These are phyloP conservation scores for Kalmusia sp. DNA, from an alignment of 2,329 filamentous ascomycete genomes.

Conservation along the genomic window DNA sequence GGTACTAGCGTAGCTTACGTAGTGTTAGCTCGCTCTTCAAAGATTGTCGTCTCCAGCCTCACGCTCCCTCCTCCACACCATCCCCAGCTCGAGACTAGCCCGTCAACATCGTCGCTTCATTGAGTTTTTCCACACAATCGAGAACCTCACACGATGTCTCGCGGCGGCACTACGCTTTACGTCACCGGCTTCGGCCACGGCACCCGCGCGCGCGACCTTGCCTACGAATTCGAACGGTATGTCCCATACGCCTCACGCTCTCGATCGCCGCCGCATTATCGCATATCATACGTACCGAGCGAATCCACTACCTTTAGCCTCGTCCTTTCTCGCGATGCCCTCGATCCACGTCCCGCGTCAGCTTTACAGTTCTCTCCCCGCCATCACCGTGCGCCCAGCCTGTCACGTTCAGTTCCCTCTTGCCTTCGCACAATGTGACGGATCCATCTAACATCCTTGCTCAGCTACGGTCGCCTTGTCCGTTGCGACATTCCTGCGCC, in stretches of 20 bases:
- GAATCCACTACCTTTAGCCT: conserved; percentile 10
- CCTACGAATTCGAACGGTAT: conserved; percentile 99
- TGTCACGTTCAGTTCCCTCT: conserved; percentile 32
- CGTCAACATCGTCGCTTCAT: neutral
- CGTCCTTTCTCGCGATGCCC: conserved; percentile 24
- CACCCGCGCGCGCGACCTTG: conserved; percentile 97
- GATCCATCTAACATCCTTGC: conserved; percentile 55
- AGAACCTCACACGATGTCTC: conserved; percentile 73
- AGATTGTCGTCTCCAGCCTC: neutral
- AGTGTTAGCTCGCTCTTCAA: no score
- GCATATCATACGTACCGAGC: conserved; percentile 16
- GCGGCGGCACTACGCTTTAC: conserved; percentile 92
- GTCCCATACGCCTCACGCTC: conserved; percentile 64
- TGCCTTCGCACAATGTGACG: conserved; percentile 27
- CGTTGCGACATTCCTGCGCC: conserved; percentile 98
- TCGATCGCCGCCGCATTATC: conserved; percentile 41
- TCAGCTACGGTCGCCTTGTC: conserved; percentile 94
- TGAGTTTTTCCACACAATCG: conserved; percentile 7
- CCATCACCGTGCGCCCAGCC: conserved; percentile 42
- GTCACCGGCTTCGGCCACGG: conserved; percentile 99
- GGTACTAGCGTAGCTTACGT: neutral
- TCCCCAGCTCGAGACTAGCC: neutral
- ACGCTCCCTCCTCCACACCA: conserved; percentile 3
- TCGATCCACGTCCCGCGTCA: conserved; percentile 22
- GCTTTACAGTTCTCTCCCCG: conserved; percentile 32